A percentile compares a stretch with the other conserved stretches of the same genome.
These are phyloP conservation scores for Malus hybrid DNA, from an alignment of 331 rosid species.

Conservation along the genomic window DNA sequence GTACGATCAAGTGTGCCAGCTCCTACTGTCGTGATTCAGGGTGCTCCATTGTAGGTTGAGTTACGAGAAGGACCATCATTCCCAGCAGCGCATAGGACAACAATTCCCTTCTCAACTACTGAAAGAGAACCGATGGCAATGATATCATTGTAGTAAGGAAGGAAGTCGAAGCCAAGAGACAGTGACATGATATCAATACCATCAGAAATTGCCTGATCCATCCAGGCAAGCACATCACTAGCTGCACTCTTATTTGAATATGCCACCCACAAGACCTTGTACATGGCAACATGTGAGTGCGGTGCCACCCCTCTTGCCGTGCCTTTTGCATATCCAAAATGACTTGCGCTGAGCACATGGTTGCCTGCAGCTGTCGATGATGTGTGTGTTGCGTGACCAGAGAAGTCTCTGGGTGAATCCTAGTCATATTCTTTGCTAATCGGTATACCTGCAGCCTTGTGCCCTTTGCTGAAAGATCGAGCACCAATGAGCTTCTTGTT, in stretches of 20 bases:
- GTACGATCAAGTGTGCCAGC: slow-evolving; percentile 3
- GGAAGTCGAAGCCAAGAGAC: not conserved
- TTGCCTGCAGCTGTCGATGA: slow-evolving; percentile 10
- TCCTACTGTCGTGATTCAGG: slow-evolving; percentile 16
- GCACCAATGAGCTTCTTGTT: slow-evolving; percentile 18
- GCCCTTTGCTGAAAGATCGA: slow-evolving; percentile 9
- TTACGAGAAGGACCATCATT: not conserved
- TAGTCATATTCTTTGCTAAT: not conserved
- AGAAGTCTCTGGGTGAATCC: not conserved
- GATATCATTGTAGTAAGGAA: not conserved
- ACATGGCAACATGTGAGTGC: not conserved
- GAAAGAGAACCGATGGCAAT: slow-evolving; percentile 12
- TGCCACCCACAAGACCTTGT: slow-evolving; percentile 2
- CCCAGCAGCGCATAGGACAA: not conserved
- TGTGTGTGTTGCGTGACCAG: not conserved
- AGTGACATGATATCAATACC: not conserved
- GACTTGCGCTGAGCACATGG: not conserved
- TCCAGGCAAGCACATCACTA: slow-evolving; percentile 1
- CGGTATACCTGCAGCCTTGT: not conserved
- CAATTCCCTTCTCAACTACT: slow-evolving; percentile 4
- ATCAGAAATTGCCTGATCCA: slow-evolving; percentile 8
- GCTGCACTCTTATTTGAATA: not conserved
- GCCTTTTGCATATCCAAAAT: slow-evolving; percentile 10
- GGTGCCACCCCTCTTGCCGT: slow-evolving; percentile 6
- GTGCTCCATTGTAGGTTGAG: slow-evolving; percentile 3